A percentile compares a stretch with the other conserved stretches of the same genome.
Evolutionary conservation across 2,329 filamentous ascomycete genomes (phyloP).

Genomic region (Fusarium subglutinans): DNA sequence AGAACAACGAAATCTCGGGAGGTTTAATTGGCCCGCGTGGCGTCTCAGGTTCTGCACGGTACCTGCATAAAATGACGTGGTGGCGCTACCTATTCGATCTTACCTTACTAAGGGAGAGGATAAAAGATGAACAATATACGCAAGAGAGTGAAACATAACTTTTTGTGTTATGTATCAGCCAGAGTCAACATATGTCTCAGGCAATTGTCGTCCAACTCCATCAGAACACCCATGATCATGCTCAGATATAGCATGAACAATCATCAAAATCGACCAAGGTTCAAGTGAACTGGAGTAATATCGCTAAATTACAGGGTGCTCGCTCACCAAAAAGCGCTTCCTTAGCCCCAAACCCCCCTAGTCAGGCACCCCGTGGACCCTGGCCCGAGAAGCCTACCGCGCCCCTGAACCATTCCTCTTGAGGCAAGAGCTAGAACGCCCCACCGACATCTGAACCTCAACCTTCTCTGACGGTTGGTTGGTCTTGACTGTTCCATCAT

Average conservation of each 20-base stretch:
- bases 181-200: not conserved
- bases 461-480: conserved; percentile 29
- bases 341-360: conserved; percentile 22
- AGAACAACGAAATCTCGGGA: conserved; percentile 26
- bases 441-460: conserved; percentile 30
- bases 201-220: not conserved
- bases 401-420: conserved; percentile 38
- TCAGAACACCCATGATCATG: conserved; percentile 1
- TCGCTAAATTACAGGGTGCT: conserved; percentile 34
- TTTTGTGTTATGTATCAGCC: conserved; percentile 2
- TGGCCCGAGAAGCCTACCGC: not conserved
- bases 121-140: not conserved
- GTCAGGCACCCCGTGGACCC: not conserved
- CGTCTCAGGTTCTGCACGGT: conserved; percentile 47
- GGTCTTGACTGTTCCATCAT: conserved; percentile 13
- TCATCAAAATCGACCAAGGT: conserved; percentile 4
- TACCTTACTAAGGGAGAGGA: not conserved
- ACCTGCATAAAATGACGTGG: conserved; percentile 42
- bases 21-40: conserved; percentile 45
- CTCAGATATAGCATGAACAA: conserved; percentile 13
- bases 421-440: conserved; percentile 25
- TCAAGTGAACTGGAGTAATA: not conserved
- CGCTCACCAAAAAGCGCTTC: conserved; percentile 6
- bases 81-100: conserved; percentile 13
- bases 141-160: conserved; percentile 7